phyloP scores from a whole-genome alignment of 2,329 filamentous ascomycete species.

The Hymenotorrendiella dingleyae region DNA sequence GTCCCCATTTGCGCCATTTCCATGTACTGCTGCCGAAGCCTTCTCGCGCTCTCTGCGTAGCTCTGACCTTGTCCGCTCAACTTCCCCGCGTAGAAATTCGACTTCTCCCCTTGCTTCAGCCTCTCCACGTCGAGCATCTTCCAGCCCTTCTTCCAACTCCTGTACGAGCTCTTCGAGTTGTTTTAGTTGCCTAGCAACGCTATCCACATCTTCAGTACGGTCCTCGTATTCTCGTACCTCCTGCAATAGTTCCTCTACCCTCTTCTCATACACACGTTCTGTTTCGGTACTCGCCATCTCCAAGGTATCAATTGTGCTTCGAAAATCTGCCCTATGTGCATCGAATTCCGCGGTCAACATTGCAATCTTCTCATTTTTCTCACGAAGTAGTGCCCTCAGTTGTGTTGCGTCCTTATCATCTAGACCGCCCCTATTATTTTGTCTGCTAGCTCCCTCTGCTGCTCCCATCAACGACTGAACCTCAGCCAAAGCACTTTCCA shows the following conservation, averaged over 20 bases:
- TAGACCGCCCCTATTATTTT: constrained; percentile 39
- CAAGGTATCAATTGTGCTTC: constrained; percentile 92
- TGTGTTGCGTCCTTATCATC: constrained; percentile 70
- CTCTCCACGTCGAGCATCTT: constrained; percentile 89
- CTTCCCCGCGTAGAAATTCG: constrained; percentile 89
- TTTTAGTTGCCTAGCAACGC: constrained; percentile 84
- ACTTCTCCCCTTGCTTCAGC: constrained; percentile 94
- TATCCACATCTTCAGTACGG: constrained; percentile 81
- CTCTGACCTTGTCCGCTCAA: constrained; percentile 85
- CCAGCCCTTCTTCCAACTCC: constrained; percentile 91
- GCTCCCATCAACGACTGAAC: constrained; percentile 65
- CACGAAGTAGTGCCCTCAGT: constrained; percentile 74
- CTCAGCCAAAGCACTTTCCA: constrained; percentile 83
- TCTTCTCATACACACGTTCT: constrained; percentile 89
- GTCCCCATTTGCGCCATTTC: constrained; percentile 36
- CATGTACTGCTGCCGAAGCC: constrained; percentile 55
- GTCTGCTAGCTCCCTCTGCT: constrained; percentile 43
- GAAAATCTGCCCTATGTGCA: constrained; percentile 87
- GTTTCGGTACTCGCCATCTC: constrained; percentile 95
- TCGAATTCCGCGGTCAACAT: constrained; percentile 94
- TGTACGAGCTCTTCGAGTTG: constrained; percentile 94
- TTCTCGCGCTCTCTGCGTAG: constrained; percentile 84
- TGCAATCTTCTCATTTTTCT: constrained; percentile 96
- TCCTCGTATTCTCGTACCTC: constrained; percentile 81
- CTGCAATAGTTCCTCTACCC: constrained; percentile 77